Base-by-base conservation (phyloP, 2,329 filamentous ascomycete species). In the Domatiomyces globalis region DNA sequence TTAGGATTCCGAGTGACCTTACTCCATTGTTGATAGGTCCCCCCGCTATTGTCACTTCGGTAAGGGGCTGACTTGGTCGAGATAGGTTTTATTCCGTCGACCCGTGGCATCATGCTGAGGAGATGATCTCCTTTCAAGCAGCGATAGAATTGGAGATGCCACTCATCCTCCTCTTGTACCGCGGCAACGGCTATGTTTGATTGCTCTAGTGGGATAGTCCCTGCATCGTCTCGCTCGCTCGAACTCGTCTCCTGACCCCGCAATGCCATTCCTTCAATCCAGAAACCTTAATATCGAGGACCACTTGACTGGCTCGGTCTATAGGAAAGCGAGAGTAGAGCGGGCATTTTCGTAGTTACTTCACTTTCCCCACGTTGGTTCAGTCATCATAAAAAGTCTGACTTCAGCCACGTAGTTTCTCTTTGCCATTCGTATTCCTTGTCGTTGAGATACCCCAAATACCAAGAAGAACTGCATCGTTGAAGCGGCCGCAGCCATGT, bases 401-500 rank as follows among this genome's bases (percentile, higher is more conserved):
- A 45, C 10, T 4, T 45, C 43, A 19, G 19, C 22, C 20, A 19
- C 15, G 18, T 43, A 43, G 7, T 43, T 43, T 3, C 43, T 45
- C 43, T 19, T 6, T 27, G 22, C 19, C 17, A 12, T 19, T 27
- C 18, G 19, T 45, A 2, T 10, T 27, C 8, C n/a, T 20, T 45
- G 43, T 10, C 22, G 19, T n/a, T 45, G n/a, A 20, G n/a, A 6
- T 17, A 45, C 4, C 22, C 22, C n/a, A 6, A 18, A 10, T 12
- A 2, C 20, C 20, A 45, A 45, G 10, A 45, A 45, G 15, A 45
- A 20, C 4, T 45, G 27, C 20, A 50, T 22, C n/a, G 15, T 29
- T 8, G 15, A 5, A 20, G 39, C 51, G 12, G 58, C 29, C 46
- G n/a, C 48, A 54, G 65, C 49, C 56, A 70, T 70, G 68, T 62